These are phyloP conservation scores for Fusarium coffeatum DNA, from an alignment of 2,329 filamentous ascomycete species.

Conservation along the genomic window DNA sequence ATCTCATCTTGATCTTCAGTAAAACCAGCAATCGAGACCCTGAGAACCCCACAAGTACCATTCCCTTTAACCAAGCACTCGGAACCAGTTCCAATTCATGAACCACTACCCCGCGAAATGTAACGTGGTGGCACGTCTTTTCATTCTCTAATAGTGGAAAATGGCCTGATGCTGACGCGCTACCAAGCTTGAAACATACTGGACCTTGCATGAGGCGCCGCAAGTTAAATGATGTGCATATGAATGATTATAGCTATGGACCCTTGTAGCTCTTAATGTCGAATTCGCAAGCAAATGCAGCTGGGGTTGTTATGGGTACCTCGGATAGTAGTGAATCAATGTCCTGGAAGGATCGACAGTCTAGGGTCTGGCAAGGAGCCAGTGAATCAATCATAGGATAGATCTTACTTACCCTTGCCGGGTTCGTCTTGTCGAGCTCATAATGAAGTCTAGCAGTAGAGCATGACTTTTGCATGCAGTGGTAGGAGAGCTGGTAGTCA, in stretches of 20 bases:
- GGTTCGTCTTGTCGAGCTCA: background rate
- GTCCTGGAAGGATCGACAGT: background rate
- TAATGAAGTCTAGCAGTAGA: background rate
- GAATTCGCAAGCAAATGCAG: background rate
- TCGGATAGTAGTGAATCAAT: background rate
- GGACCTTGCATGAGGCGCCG: conserved; percentile 22
- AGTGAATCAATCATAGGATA: too few relatives aligned
- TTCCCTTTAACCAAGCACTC: conserved; percentile 3
- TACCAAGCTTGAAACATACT: conserved; percentile 6
- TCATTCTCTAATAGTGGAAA: conserved; percentile 22
- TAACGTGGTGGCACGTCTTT: conserved; percentile 34
- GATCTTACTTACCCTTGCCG: background rate
- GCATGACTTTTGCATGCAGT: background rate
- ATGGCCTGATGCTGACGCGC: conserved; percentile 45
- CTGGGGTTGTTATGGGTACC: background rate
- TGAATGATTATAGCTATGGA: background rate
- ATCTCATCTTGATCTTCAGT: background rate
- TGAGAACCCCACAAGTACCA: conserved; percentile 18
- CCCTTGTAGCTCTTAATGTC: background rate
- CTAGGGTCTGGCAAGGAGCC: background rate
- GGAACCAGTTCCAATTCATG: conserved; percentile 8
- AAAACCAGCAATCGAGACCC: background rate
- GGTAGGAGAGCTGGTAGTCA: background rate
- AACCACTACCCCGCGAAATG: conserved; percentile 46
- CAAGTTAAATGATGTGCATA: conserved; percentile 3